Base-by-base conservation (phyloP, 75 land plant species). In the Adiantum capillusveneris region DNA sequence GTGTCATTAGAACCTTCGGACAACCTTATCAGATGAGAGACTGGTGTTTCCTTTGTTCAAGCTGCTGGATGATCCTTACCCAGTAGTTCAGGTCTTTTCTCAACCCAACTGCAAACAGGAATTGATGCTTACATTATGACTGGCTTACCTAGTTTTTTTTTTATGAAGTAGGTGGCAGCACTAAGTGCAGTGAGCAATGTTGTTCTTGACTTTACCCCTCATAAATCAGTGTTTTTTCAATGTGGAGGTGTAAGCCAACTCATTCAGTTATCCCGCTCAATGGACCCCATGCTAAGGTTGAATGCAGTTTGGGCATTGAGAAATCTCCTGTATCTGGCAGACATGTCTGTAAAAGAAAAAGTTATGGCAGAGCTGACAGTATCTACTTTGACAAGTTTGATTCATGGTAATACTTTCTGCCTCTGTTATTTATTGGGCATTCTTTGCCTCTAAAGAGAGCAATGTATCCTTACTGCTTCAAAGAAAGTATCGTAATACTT, bases 251-350 rank as follows among this genome's bases (percentile, higher is more conserved):
- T 81, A 19, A 73, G 76, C 65, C 68, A 77, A 59, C 90, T 94
- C 64, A 74, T 78, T 52, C 77, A 75, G 44, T 65, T 86, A 29
- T 72, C 98, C 31, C 80, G 68, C 52, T 94, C 98, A 42, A 86
- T 89, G 95, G 96, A 94, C 64, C 65, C 82, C 31, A 53, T 62
- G 31, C 62, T 90, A 9, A 79, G 96, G 69, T 43, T 77, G 60
- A 83, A 89, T 64, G 84, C 96, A 46, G 72, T 89, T 16, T 71
- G 80, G 83, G 96, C 91, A 65, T 76, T 94, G 78, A 81, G 80
- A 64, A 94, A 94, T 66, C 61, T 94, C 55, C 59, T 83, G 41
- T 94, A 85, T 69, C 68, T 81, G 63, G 79, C 84, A 37, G 90
- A 94, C 62, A 66, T 50, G 56, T 62, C 25, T 12, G 76, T 63